These are phyloP conservation scores for Spongispora temasekensis DNA, from an alignment of 1,284 basidiomycete genomes.

Conservation along the genomic window DNA sequence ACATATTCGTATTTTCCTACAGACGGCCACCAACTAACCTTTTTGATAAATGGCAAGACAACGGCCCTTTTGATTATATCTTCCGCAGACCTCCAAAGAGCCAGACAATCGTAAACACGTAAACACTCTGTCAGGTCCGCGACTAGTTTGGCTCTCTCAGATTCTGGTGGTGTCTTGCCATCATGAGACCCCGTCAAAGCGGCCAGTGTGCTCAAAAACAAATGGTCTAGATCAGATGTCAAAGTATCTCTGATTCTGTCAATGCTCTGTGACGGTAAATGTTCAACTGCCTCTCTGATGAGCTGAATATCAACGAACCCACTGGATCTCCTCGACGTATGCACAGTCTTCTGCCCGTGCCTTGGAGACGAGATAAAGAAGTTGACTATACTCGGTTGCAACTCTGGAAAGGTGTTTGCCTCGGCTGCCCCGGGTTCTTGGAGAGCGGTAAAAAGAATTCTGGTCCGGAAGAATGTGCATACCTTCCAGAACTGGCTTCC, in stretches of 20 bases:
- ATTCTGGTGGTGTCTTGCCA: constrained; percentile 48
- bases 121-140: constrained; percentile 78
- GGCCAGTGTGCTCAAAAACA: constrained; percentile 63
- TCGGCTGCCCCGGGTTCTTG: constrained; percentile 60
- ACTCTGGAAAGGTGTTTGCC: constrained; percentile 86
- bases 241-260: constrained; percentile 79
- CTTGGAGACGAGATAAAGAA: constrained; percentile 88
- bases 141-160: constrained; percentile 63
- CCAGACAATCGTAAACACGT: constrained; percentile 78
- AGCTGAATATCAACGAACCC: constrained; percentile 60
- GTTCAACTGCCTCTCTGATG: constrained; percentile 12
- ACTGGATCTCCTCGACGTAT: constrained; percentile 81
- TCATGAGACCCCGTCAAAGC: constrained; percentile 50
- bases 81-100: constrained; percentile 84
- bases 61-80: constrained; percentile 75
- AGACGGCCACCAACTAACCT: constrained; percentile 55
- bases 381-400: constrained; percentile 87
- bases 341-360: constrained; percentile 73
- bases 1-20: not conserved
- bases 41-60: constrained; percentile 74
- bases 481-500: constrained; percentile 29
- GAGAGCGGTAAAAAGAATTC: constrained; percentile 3
- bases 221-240: constrained; percentile 79
- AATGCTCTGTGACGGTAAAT: constrained; percentile 58
- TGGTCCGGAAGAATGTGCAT: constrained; percentile 4